phyloP scores from a whole-genome alignment of 2,329 filamentous ascomycete species.

The Tympanopsis confertula region DNA sequence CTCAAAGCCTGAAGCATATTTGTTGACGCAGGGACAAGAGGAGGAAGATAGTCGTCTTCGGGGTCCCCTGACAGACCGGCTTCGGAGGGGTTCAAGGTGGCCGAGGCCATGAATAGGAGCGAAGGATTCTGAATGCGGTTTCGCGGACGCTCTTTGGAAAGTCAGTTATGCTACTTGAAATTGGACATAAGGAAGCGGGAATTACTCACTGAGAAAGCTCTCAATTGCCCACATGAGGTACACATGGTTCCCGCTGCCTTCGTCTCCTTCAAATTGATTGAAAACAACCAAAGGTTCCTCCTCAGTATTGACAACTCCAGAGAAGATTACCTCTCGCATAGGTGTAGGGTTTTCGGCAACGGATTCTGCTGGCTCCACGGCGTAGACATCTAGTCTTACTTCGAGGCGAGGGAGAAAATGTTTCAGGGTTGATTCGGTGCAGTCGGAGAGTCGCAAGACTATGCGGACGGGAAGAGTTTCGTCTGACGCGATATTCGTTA shows the following conservation, averaged over 20 bases:
- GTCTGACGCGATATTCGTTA: constrained; percentile 36
- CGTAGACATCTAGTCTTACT: constrained; percentile 35
- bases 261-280: constrained; percentile 24
- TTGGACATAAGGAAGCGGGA: too few species aligned
- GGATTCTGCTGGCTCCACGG: constrained; percentile 11
- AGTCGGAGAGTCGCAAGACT: constrained; percentile 34
- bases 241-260: constrained; percentile 21
- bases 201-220: constrained; percentile 22
- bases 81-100: constrained; percentile 28
- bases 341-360: constrained; percentile 20
- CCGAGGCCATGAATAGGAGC: constrained; percentile 38
- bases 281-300: constrained; percentile 28
- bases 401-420: constrained; percentile 33
- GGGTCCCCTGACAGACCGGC: constrained; percentile 17
- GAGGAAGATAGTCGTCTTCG: constrained; percentile 38
- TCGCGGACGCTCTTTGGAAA: constrained; percentile 23
- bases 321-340: constrained; percentile 27
- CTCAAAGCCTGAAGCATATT: constrained; percentile 45
- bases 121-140: constrained; percentile 41
- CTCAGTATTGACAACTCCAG: constrained; percentile 20
- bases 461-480: constrained; percentile 37
- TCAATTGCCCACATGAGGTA: constrained; percentile 30
- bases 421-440: constrained; percentile 32
- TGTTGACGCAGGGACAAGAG: constrained; percentile 38
- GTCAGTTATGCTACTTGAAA: constrained; percentile 7